Evolutionary conservation across 768 basidiomycete species (phyloP), one percentile per base, ranked within the genome.

Genomic region (Tubosaeta brunneosetosa): DNA sequence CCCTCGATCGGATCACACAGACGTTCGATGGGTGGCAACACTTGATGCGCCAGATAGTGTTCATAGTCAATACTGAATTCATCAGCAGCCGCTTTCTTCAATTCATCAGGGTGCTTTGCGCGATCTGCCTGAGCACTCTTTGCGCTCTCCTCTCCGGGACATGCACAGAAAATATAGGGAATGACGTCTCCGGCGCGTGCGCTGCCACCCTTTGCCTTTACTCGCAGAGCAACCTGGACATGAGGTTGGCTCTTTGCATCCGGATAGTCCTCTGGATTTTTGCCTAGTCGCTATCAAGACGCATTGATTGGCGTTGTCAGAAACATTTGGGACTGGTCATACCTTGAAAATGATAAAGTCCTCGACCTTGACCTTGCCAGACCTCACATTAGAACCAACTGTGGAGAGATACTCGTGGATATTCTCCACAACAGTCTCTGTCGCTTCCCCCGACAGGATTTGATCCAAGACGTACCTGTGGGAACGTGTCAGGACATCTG

Each of bases 341-440:
- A 93, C 93, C 80, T 99, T 99, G 78, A 82, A 84, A 63, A 99
- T 83, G 62, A 94, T 93, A 71, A 94, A 95, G 49, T 98, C 91
- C 3, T 98, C 97, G n/a, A 94, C 63, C 49, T 85, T 86, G 42
- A 89, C 74, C 62, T 83, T 84, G 2, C 90, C 91, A 19, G 73
- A 80, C 4, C 90, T 83, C 19, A 98, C 83, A 49, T 86, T 82
- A 55, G 86, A 78, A n/a, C 91, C 83, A 4, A 95, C 72, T 0
- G 78, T 79, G 0, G 79, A 75, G 29, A 99, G 75, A 64, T 97
- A 94, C 48, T 97, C 94, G 66, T 99, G 95, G 42, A 99, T 92
- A 58, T 84, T 84, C 62, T 89, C 87, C 2, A 97, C 87, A 0
- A 93, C 94, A 17, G 75, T 76, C 68, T 99, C 97, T 0, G 93